Evolutionary conservation across 768 basidiomycete species (phyloP).

Genomic region (Neoboletus magnificus): DNA sequence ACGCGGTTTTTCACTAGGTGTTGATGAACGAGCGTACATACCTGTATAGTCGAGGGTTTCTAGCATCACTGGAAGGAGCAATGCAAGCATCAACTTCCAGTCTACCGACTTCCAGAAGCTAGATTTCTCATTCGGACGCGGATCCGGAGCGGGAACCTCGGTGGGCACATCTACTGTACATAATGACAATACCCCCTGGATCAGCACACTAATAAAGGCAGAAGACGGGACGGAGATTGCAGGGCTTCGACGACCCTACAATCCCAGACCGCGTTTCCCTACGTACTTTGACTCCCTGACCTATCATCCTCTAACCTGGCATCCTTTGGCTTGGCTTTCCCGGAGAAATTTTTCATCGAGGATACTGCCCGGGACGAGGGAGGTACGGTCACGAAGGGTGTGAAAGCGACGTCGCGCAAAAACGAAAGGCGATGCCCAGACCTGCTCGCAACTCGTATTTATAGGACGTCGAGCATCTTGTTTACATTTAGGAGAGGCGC

Average conservation of each 20-base stretch:
- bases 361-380: not conserved
- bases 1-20: not conserved
- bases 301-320: not conserved
- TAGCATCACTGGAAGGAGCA: conserved; percentile 41
- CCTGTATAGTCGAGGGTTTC: conserved; percentile 36
- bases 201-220: not conserved
- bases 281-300: conserved; percentile 4
- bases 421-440: not conserved
- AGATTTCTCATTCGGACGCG: not conserved
- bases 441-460: not conserved
- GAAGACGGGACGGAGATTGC: not conserved
- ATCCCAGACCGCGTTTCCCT: not conserved
- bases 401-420: not conserved
- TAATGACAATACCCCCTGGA: not conserved
- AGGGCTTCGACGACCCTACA: not conserved
- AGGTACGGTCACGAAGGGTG: not conserved
- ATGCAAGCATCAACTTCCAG: conserved; percentile 32
- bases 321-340: not conserved
- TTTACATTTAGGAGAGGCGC: not conserved
- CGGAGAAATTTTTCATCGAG: conserved; percentile 11
- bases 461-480: not conserved
- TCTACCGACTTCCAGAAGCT: conserved; percentile 28
- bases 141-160: not conserved
- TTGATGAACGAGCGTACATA: not conserved
- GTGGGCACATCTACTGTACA: not conserved